Percentiles rank a stretch among this genome's conserved stretches.
Conservation (phyloP, 2,329 filamentous ascomycete genomes). For the Rutstroemia sp. region DNA sequence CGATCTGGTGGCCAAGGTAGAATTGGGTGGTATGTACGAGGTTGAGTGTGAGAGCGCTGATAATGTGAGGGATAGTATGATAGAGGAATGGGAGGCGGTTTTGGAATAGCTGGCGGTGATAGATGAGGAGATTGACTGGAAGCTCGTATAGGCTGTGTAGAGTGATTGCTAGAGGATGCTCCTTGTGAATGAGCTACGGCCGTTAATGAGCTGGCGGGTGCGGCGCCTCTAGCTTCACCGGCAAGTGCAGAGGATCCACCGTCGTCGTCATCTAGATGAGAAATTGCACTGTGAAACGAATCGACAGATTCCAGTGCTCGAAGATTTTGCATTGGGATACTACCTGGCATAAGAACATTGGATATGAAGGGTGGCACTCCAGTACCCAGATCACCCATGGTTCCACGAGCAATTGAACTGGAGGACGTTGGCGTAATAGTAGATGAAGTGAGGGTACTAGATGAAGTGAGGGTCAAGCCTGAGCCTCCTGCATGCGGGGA, state of each 20-base stretch:
- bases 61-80: neutral
- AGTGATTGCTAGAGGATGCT: neutral
- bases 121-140: neutral
- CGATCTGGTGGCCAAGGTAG: neutral
- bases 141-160: neutral
- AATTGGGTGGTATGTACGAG: neutral
- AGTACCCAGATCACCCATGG: neutral
- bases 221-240: neutral
- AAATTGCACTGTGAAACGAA: slow-evolving; percentile 11
- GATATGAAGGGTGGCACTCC: neutral
- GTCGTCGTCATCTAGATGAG: neutral
- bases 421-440: neutral
- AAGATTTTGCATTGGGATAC: neutral
- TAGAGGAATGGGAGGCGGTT: neutral
- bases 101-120: slow-evolving; percentile 1
- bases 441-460: neutral
- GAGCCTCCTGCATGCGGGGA: neutral
- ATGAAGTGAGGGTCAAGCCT: neutral
- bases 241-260: neutral
- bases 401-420: neutral
- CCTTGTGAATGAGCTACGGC: neutral
- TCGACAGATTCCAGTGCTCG: slow-evolving; percentile 9
- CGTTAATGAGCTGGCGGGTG: too few relatives aligned
- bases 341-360: neutral
- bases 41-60: neutral